Percentiles rank a stretch among this genome's conserved stretches.
These are phyloP conservation scores for Calophaca sinica DNA, from an alignment of 306 rosid species.

Conservation along the genomic window DNA sequence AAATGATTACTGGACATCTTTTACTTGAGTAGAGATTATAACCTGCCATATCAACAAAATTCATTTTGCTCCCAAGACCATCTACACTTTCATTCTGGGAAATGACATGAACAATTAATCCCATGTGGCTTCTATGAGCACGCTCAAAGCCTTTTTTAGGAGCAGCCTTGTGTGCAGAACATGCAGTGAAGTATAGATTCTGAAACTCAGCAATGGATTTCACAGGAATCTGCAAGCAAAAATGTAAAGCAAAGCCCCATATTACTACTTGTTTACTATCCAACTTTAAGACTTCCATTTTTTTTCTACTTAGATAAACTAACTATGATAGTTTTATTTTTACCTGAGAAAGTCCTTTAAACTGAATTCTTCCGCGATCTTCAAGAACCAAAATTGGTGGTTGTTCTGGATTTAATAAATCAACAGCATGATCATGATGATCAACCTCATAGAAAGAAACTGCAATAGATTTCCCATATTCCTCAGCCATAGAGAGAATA, in stretches of 20 bases:
- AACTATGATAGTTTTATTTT: constrained; percentile 34
- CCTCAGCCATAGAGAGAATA: constrained; percentile 64
- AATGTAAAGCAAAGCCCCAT: constrained; percentile 1
- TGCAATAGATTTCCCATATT: constrained; percentile 56
- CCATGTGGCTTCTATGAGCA: constrained; percentile 68
- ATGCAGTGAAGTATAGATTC: constrained; percentile 55
- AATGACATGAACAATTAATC: constrained; percentile 69
- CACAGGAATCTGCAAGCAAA: constrained; percentile 62
- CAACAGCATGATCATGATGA: constrained; percentile 77
- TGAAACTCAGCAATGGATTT: constrained; percentile 71
- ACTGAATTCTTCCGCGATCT: constrained; percentile 73
- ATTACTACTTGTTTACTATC: background rate
- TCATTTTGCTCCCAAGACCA: constrained; percentile 65
- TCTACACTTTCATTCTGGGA: constrained; percentile 46
- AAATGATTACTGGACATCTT: background rate
- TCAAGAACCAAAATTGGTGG: constrained; percentile 68
- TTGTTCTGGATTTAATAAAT: constrained; percentile 68
- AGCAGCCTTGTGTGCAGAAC: constrained; percentile 57
- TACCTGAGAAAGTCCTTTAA: constrained; percentile 84
- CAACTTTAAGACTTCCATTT: background rate
- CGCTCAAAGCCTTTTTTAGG: constrained; percentile 59
- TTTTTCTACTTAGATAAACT: background rate
- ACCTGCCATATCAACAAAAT: constrained; percentile 94
- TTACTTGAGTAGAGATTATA: constrained; percentile 29
- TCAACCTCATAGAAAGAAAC: constrained; percentile 83